Percentiles rank a stretch among this genome's conserved stretches.
These are phyloP conservation scores for Hemileia vastatrix DNA, from an alignment of 1,284 basidiomycete genomes.

Conservation along the genomic window DNA sequence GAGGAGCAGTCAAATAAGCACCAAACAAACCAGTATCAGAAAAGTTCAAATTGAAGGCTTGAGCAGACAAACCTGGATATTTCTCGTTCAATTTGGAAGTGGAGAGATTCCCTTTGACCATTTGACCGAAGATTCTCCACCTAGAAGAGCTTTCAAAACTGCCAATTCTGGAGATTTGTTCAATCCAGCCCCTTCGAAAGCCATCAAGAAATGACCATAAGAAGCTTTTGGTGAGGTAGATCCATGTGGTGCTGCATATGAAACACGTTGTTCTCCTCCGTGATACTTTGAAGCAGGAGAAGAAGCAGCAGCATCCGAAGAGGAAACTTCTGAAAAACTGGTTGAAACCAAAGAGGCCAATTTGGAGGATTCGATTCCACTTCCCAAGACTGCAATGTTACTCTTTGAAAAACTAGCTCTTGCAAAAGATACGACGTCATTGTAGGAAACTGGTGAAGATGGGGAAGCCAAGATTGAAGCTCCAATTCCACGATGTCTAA, in stretches of 20 bases:
- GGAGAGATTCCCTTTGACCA: slow-evolving; percentile 68
- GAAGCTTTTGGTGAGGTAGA: slow-evolving; percentile 32
- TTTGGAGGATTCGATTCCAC: slow-evolving; percentile 64
- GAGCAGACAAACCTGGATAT: slow-evolving; percentile 49
- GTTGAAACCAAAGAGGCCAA: slow-evolving; percentile 61
- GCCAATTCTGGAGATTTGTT: slow-evolving; percentile 59
- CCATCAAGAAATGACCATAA: slow-evolving; percentile 34
- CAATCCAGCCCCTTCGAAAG: slow-evolving; percentile 48
- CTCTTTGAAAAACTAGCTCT: slow-evolving; percentile 58
- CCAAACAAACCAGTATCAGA: slow-evolving; percentile 81
- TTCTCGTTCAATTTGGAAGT: slow-evolving; percentile 48
- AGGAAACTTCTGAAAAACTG: slow-evolving; percentile 53
- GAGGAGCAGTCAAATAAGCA: slow-evolving; percentile 57
- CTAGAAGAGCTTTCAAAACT: slow-evolving; percentile 64
- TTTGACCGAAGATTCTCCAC: slow-evolving; percentile 63
- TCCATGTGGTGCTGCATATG: slow-evolving; percentile 48
- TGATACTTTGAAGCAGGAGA: slow-evolving; percentile 55
- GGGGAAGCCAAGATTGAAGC: slow-evolving; percentile 69
- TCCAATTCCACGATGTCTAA: slow-evolving; percentile 73
- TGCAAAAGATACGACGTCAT: slow-evolving; percentile 63
- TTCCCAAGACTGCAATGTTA: slow-evolving; percentile 75
- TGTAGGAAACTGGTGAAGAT: slow-evolving; percentile 56
- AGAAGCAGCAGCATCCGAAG: slow-evolving; percentile 39
- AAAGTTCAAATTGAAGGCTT: slow-evolving; percentile 71
- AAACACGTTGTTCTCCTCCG: slow-evolving; percentile 70